Evolutionary conservation across 768 basidiomycete species (phyloP), one percentile per base, ranked within the genome.

Genomic region (Mrakia hoshinonis): DNA sequence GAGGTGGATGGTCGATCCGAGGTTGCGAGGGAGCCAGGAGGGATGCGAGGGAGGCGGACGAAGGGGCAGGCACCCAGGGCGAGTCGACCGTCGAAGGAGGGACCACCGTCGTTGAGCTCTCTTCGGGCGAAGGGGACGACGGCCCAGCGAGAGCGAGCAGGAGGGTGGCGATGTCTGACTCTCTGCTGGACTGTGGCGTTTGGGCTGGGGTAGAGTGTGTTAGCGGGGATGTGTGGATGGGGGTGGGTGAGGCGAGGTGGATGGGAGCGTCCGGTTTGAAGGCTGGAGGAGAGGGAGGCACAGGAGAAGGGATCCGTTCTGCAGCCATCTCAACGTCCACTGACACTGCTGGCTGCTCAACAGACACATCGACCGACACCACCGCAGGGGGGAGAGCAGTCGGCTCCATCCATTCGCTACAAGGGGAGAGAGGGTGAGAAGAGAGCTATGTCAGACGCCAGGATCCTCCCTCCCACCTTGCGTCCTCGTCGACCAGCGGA

Each of bases 141-240:
- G 54, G 67, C 47, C 55, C 38, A 29, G 67, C 52, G 24, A 68
- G 67, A 39, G 67, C 67, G 18, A 68, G 67, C 38, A 68, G 54
- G 6, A 68, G 54, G 13, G 67, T 39, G 4, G 67, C 67, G 36
- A 68, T n/a, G 43, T 68, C 67, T n/a, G 58, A 39, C 20, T 61
- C 58, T 61, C 31, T 61, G 1, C 11, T 20, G n/a, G 51, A 52
- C 22, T n/a, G 51, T 7, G 6, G 51, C 20, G 38, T 12, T 10
- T 10, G 38, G 60, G 60, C 36, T 47, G 43, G 38, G 11, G 58
- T 38, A 12, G 4, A 4, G 31, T 13, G 7, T 15, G 55, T 18
- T 58, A 26, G 58, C 3, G 58, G 36, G 0, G 31, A 22, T 11
- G 10, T 24, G 26, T 60, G 24, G 54, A 55, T 29, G 29, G 36